Percentiles rank a stretch among this genome's conserved stretches.
These are phyloP conservation scores for Apiotrichum veenhuisii DNA, from an alignment of 1,284 basidiomycete species.

Conservation along the genomic window DNA sequence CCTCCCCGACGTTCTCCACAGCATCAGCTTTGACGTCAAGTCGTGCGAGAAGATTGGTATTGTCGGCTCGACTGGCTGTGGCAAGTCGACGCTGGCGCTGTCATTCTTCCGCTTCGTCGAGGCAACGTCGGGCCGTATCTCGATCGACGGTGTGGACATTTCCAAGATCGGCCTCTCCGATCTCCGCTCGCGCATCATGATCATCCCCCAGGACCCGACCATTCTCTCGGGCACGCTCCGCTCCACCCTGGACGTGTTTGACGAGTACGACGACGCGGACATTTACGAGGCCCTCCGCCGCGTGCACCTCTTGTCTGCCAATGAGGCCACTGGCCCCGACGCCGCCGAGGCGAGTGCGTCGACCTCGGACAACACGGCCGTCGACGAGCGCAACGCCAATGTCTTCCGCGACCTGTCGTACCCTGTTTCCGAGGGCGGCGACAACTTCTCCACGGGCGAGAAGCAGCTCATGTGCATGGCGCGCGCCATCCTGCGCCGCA, in stretches of 20 bases:
- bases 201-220: slow-evolving; percentile 93
- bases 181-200: slow-evolving; percentile 70
- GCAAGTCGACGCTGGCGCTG: slow-evolving; percentile 76
- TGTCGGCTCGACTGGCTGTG: slow-evolving; percentile 76
- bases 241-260: slow-evolving; percentile 83
- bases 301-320: slow-evolving; percentile 67
- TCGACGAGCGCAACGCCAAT: slow-evolving; percentile 66
- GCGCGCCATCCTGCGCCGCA: slow-evolving; percentile 69
- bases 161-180: slow-evolving; percentile 80
- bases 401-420: slow-evolving; percentile 83
- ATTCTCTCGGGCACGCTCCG: slow-evolving; percentile 83
- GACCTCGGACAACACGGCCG: slow-evolving; percentile 22
- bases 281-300: slow-evolving; percentile 84
- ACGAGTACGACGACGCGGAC: slow-evolving; percentile 77
- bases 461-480: slow-evolving; percentile 82
- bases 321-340: slow-evolving; percentile 43
- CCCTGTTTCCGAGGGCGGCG: slow-evolving; percentile 64
- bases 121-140: slow-evolving; percentile 72
- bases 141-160: slow-evolving; percentile 82
- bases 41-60: slow-evolving; percentile 74
- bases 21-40: slow-evolving; percentile 69
- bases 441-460: slow-evolving; percentile 87
- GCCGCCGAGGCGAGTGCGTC: slow-evolving; percentile 52
- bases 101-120: slow-evolving; percentile 96
- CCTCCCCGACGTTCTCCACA: slow-evolving; percentile 79